Conservation (phyloP, 2,329 filamentous ascomycete genomes). For the Xylaria multiplex region DNA sequence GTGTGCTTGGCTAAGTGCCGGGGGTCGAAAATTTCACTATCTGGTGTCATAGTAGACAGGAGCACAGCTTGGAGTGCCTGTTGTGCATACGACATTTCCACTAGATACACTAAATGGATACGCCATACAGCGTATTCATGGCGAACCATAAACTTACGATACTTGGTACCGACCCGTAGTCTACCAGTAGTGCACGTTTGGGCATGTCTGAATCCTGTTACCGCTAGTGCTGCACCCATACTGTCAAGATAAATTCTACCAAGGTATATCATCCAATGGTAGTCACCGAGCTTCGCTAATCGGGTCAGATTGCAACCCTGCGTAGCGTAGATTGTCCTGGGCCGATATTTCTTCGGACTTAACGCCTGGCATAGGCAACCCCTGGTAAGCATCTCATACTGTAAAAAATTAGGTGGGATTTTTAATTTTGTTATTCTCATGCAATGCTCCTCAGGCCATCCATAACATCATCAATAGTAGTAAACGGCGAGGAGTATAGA, state of each 20-base stretch:
- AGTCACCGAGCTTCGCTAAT: constrained; percentile 1
- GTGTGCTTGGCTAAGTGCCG: neutral
- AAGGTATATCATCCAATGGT: neutral
- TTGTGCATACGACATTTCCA: too few relatives aligned
- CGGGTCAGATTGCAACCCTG: constrained; percentile 10
- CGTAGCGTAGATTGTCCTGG: neutral
- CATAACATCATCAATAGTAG: neutral
- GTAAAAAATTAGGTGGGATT: neutral
- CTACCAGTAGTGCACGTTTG: neutral
- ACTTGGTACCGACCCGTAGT: constrained; percentile 10
- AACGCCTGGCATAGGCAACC: neutral
- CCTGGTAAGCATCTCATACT: too few relatives aligned
- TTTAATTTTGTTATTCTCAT: neutral
- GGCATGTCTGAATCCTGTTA: neutral
- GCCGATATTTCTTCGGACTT: neutral
- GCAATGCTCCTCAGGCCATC: neutral
- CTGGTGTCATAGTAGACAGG: neutral
- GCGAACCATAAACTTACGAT: constrained; percentile 20
- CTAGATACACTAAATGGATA: neutral
- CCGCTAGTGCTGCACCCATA: neutral
- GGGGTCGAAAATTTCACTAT: constrained; percentile 13
- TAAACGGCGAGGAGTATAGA: too few relatives aligned
- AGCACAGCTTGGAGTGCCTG: too few relatives aligned
- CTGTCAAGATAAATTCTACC: constrained; percentile 7
- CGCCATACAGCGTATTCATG: neutral